Conservation (phyloP, 2,329 filamentous ascomycete species). For the Ceratocystis ficicola region DNA sequence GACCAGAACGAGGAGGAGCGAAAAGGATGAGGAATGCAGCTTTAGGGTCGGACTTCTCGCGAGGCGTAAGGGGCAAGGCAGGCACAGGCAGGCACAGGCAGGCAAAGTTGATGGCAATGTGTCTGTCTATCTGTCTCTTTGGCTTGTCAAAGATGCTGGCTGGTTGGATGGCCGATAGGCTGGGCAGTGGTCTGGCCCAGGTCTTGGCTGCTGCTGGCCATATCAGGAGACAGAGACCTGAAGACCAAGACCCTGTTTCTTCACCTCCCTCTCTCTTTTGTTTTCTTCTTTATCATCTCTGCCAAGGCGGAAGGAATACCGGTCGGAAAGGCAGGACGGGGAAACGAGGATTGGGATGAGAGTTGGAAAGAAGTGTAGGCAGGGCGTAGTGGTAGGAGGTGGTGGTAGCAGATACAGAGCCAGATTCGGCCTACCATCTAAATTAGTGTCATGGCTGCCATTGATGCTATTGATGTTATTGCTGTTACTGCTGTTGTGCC, state of each 20-base stretch:
- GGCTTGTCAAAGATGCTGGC: no score
- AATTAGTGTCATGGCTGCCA: no score
- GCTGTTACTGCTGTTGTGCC: background rate
- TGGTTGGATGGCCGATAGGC: no score
- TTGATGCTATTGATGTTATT: background rate
- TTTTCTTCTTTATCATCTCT: background rate
- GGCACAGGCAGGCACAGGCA: background rate
- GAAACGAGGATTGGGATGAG: background rate
- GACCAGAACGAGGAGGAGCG: background rate
- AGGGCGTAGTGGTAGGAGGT: no score
- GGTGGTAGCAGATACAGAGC: no score
- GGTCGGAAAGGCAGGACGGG: conserved; percentile 5
- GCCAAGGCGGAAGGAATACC: conserved; percentile 2
- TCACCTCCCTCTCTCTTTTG: background rate
- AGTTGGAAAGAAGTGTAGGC: background rate
- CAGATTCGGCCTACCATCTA: no score
- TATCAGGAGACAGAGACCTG: no score
- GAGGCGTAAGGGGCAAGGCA: conserved; percentile 1
- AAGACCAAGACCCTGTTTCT: no score
- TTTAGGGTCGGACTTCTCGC: background rate
- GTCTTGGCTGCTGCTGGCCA: no score
- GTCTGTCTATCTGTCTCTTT: no score
- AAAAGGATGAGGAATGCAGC: background rate
- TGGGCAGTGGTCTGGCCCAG: no score
- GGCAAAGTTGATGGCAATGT: no score